Evolutionary conservation across 495 filamentous ascomycete genomes (phyloP), one percentile per base, ranked within the genome.

Genomic region (Tricharina praecox): DNA sequence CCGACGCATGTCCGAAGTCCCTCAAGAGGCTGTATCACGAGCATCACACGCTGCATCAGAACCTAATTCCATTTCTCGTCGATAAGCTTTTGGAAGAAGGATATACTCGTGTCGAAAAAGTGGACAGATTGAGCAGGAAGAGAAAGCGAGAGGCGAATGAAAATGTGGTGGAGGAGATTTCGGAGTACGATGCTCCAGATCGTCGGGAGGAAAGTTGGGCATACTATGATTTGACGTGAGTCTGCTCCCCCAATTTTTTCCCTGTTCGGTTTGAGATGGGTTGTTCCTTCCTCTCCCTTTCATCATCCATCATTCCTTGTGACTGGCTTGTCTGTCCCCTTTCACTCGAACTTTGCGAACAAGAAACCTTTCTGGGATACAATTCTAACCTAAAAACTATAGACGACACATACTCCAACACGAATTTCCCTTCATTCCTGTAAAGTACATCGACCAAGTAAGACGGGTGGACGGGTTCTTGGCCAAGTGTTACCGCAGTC

Each of bases 381-480:
- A n/a, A n/a, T n/a, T n/a, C n/a, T n/a, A n/a, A n/a, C 15, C 16
- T 39, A 5, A 32, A 5, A 39, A 16, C 16, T 8, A 48, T 37
- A 69, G 67, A 41, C 55, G 59, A 26, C 49, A 47, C 23, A 54
- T 72, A 24, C 56, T 75, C 4, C 59, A 62, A 45, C 60, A 67
- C 23, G 68, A 72, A 42, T 76, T 73, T 55, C 54, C 59, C 4
- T 33, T 64, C 8, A 63, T 70, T 36, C 69, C 71, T 10, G 60
- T 63, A 19, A 52, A 50, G 25, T 71, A 64, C 55, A 69, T 76
- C 47, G 60, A 68, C 48, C 55, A 57, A 11, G 62, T n/a, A n/a
- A n/a, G n/a, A n/a, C n/a, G n/a, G n/a, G n/a, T n/a, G n/a, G n/a
- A n/a, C n/a, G n/a, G n/a, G n/a, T n/a, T n/a, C n/a, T n/a, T 32